Evolutionary conservation across 352 stramenopile species (phyloP), one percentile per base, ranked within the genome.

Genomic region (Pythium scleroteichum): DNA sequence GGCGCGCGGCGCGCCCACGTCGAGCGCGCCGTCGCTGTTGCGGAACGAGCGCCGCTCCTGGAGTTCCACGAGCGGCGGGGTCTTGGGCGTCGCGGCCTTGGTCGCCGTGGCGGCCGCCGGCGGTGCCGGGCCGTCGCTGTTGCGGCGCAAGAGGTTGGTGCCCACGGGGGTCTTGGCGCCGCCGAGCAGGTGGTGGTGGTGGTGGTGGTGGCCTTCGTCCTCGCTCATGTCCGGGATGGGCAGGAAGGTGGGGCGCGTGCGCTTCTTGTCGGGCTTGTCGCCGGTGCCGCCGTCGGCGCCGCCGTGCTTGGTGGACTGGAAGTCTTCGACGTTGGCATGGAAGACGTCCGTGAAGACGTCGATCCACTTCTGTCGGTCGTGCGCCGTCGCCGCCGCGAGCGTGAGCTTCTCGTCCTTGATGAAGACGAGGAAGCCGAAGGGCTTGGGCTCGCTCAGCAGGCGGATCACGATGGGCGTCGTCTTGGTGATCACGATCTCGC

Each of bases 351-450:
- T 85, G 47, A 92, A 89, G 29, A 87, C 76, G 57, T 94, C 82
- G 48, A 94, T 85, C 84, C 84, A 94, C 62, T 84, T 79, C 41
- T 82, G 78, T 17, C 80, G 64, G 57, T 92, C 82, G 17, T 73
- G 63, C 47, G 89, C 82, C n/a, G 73, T 90, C n/a, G 76, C 72
- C 5, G 84, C 84, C 0, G 82, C 82, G 35, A 94, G 67, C 49
- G 80, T 88, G 54, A 90, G 73, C 71, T 94, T 94, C 29, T 87
- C 81, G 62, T 91, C 79, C 46, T 84, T 83, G 56, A 94, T 85
- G 42, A 90, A 90, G 16, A 94, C 64, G 41, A 92, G 29, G 41
- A 94, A 90, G 1, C 72, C 75, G 26, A 82, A 84, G 5, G 82
- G 82, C 61, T 92, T 94, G 16, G 82, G 82, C 59, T 90, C 80